Base-by-base conservation (phyloP, 768 basidiomycete genomes). In the Tricholoma sp. region DNA sequence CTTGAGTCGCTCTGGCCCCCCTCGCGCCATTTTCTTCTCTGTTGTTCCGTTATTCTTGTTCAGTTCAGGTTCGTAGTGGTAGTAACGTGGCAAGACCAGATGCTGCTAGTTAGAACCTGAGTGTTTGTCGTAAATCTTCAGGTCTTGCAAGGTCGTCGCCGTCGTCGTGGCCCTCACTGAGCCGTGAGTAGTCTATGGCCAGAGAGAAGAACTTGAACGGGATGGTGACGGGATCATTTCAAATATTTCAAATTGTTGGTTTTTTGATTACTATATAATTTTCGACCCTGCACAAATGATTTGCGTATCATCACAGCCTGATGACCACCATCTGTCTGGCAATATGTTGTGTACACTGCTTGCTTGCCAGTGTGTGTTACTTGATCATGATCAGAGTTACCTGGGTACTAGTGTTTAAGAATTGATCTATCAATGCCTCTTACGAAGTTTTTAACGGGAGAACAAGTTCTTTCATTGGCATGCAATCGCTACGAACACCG, bases 1-100 rank as follows among this genome's bases (percentile, higher is more conserved):
- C 31, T 60, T 59, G 18, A 81, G 72, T 50, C 79, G 76, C 61
- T 79, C 78, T 67, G 81, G 77, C 51, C 70, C 72, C 56, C 64
- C 66, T 57, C 72, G 70, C 37, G 74, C 71, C 79, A 77, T 72
- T 39, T 33, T 41, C 20, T 53, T 49, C 31, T 7, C 12, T 20
- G 7, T 41, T 53, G 37, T 15, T 53, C 39, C 52, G 45, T 47
- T 28, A 13, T 45, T 45, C 24, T 45, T 45, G 44, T 44, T 12
- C 13, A 24, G 24, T 41, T 41, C 39, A 12, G 12, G 12, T 41
- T n/a, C 41, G 41, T 42, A 18, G 41, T 42, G n/a, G 39, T 41
- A 41, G n/a, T 18, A 24, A 24, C 24, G 24, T 24, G 24, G 24
- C 44, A 11, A 45, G 47, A 31, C 29, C 9, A n/a, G 29, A 17